Base-by-base conservation (phyloP, 768 basidiomycete genomes). In the Gymnopilus junonius region DNA sequence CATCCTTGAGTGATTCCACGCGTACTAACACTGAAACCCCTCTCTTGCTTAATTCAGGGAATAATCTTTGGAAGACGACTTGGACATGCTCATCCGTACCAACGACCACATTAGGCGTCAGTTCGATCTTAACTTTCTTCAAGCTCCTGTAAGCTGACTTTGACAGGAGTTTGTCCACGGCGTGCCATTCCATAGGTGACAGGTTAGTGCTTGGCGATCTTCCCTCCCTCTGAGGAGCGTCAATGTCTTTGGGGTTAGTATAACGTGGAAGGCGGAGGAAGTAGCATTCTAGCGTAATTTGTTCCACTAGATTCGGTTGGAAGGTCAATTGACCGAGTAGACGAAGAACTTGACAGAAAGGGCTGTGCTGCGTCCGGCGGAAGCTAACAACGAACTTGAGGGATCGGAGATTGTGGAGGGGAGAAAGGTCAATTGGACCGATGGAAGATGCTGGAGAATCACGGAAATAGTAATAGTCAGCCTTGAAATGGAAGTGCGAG, bases 321-420 rank as follows among this genome's bases (percentile, higher is more conserved):
- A 32, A 20, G 20, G 59, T 65, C 23, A 63, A 8, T 34, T 66
- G 67, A 0, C 42, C 53, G 0, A 71, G 43, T 0, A 71, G 57
- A 3, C 65, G 56, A 17, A 69, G 56, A 12, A 62, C 62, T 40
- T 69, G 64, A 1, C 59, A 53, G 58, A 71, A 71, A 1, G 68
- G 67, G 0, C 64, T 62, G 17, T 61, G 62, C 15, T 57, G 61
- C 2, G 60, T 39, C 31, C 64, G 63, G n/a, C 70, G 63, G 60
- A 69, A 71, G 46, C 68, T 69, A 27, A 68, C 61, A 14, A 62
- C 37, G 46, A 69, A 69, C 8, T 60, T 61, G 29, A 69, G 59
- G 27, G 46, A 34, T 7, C 46, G 65, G 0, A 71, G 68, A 20
- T 65, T 46, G 3, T 46, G 58, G n/a, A 68, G 35, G 14, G 54